These are phyloP conservation scores for Carallia brachiata DNA, from an alignment of 345 rosid species.

Conservation along the genomic window DNA sequence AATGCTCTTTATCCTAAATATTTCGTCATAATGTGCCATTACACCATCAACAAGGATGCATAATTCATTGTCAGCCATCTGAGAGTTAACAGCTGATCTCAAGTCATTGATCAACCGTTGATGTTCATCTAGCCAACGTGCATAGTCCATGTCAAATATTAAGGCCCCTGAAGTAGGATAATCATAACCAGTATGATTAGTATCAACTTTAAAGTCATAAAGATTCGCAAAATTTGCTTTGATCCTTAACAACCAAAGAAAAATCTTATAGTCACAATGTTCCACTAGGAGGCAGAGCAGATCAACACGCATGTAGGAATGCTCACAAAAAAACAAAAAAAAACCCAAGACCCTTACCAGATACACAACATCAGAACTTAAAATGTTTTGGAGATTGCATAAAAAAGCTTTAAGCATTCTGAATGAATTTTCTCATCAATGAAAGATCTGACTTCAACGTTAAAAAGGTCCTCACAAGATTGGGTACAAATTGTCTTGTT, in stretches of 20 bases:
- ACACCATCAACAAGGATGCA: constrained; percentile 67
- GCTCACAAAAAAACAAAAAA: too few species aligned
- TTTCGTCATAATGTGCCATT: constrained; percentile 77
- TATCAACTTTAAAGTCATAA: background rate
- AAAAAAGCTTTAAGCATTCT: too few species aligned
- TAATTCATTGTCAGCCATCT: constrained; percentile 58
- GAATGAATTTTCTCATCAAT: too few species aligned
- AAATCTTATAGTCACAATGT: too few species aligned
- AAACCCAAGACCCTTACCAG: too few species aligned
- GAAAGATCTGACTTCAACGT: too few species aligned
- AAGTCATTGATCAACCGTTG: constrained; percentile 66
- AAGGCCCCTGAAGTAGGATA: constrained; percentile 48
- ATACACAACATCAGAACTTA: too few species aligned
- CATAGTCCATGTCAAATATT: constrained; percentile 79
- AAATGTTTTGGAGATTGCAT: too few species aligned
- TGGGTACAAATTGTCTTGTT: too few species aligned
- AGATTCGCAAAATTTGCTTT: background rate
- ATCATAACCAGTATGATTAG: background rate
- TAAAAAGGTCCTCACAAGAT: too few species aligned
- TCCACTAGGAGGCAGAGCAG: too few species aligned
- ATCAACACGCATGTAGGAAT: too few species aligned
- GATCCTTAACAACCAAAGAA: background rate
- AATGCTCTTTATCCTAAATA: constrained; percentile 65
- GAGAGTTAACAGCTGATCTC: constrained; percentile 68
- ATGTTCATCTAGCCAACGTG: constrained; percentile 89